Percentiles rank a stretch among this genome's conserved stretches.
Conservation (phyloP, 2,329 filamentous ascomycete genomes). For the Aspergillus bombycis region DNA sequence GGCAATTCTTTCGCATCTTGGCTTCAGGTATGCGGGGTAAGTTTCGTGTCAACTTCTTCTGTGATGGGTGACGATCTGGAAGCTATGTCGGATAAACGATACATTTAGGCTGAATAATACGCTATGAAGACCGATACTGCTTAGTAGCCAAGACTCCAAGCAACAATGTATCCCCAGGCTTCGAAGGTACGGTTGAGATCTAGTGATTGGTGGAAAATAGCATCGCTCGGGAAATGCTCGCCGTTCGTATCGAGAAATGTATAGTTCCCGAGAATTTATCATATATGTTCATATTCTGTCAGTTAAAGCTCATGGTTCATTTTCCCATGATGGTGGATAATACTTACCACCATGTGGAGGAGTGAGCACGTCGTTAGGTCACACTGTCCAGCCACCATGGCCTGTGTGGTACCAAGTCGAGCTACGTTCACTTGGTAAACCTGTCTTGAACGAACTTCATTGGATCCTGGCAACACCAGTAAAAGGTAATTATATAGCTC, state of each 20-base stretch:
- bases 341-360: neutral
- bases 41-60: no score
- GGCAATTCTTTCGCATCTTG: neutral
- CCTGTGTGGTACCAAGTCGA: neutral
- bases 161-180: neutral
- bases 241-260: neutral
- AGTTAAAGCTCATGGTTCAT: neutral
- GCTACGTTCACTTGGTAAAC: neutral
- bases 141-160: neutral
- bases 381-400: neutral
- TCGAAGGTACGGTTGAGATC: neutral
- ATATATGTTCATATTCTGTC: neutral
- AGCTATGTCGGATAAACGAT: neutral
- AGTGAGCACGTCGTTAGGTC: neutral
- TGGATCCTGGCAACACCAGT: no score
- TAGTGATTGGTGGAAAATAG: neutral
- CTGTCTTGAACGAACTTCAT: neutral
- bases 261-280: neutral
- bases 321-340: neutral
- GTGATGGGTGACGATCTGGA: neutral
- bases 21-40: constrained; percentile 4
- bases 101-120: constrained; percentile 2
- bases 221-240: neutral
- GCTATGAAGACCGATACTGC: neutral
- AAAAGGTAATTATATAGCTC: no score